phyloP scores from a whole-genome alignment of 345 rosid species.

The Rhodamnia rubescens region DNA sequence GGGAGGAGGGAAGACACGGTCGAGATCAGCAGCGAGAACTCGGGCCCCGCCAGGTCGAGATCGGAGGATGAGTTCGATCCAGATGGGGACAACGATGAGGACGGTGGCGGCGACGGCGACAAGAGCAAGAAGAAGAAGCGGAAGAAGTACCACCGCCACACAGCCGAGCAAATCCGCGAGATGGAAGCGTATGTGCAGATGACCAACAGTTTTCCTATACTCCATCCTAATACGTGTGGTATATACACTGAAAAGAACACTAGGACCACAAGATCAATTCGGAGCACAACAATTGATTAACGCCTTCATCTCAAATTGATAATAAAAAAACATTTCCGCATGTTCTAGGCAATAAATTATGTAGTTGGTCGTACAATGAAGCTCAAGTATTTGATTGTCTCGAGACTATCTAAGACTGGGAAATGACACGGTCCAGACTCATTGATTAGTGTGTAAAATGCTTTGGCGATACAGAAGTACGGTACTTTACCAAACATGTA shows the following conservation, averaged over 20 bases:
- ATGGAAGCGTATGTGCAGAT: constrained; percentile 76
- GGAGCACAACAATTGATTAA: not conserved
- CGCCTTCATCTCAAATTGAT: not conserved
- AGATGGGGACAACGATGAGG: constrained; percentile 42
- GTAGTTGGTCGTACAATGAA: not conserved
- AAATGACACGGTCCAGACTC: not conserved
- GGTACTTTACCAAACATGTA: not conserved
- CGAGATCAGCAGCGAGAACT: constrained; percentile 92
- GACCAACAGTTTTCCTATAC: too few relatives aligned
- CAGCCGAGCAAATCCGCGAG: constrained; percentile 88
- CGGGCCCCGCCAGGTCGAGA: constrained; percentile 76
- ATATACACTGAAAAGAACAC: not conserved
- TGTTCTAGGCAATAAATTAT: not conserved
- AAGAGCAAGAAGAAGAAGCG: constrained; percentile 76
- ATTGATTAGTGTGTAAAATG: not conserved
- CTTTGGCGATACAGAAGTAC: not conserved
- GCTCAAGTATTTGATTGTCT: not conserved
- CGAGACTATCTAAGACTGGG: not conserved
- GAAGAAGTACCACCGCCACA: constrained; percentile 94
- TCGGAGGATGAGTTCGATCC: constrained; percentile 73
- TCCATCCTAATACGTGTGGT: not conserved
- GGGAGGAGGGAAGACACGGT: constrained; percentile 52
- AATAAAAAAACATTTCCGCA: not conserved
- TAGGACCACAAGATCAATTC: not conserved
- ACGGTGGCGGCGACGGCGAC: constrained; percentile 32